Conservation (phyloP, 306 rosid species). For the Echinosophora koreensis region DNA sequence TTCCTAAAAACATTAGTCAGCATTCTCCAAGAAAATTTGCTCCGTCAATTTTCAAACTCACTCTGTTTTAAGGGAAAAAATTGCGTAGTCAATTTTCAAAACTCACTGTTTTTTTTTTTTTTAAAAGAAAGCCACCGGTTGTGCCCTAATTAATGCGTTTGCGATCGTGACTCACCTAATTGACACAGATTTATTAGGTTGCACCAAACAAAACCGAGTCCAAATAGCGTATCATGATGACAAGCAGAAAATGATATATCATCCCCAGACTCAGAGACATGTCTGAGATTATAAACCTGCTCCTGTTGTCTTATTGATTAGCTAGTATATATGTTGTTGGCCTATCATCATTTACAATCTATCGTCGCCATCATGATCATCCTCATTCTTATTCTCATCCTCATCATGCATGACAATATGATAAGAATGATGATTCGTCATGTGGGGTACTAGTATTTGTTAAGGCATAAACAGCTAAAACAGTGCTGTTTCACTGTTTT, state of each 20-base stretch:
- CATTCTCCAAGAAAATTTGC: no score
- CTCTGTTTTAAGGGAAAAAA: not conserved
- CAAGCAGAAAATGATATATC: slow-evolving; percentile 46
- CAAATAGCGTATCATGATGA: slow-evolving; percentile 41
- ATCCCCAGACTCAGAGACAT: slow-evolving; percentile 54
- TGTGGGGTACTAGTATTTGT: slow-evolving; percentile 46
- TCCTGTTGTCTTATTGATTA: slow-evolving; percentile 58
- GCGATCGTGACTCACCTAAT: not conserved
- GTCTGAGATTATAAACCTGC: slow-evolving; percentile 53
- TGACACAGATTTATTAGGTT: slow-evolving; percentile 36
- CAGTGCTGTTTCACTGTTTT: slow-evolving; percentile 41
- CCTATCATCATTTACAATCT: slow-evolving; percentile 24
- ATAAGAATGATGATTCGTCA: slow-evolving; percentile 49
- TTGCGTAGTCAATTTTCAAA: no score
- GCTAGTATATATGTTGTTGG: slow-evolving; percentile 43
- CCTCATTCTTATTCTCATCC: slow-evolving; percentile 44
- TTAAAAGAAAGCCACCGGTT: not conserved
- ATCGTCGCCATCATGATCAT: slow-evolving; percentile 41
- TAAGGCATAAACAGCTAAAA: slow-evolving; percentile 32
- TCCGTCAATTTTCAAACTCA: slow-evolving; percentile 28
- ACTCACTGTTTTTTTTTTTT: no score
- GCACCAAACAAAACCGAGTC: slow-evolving; percentile 47
- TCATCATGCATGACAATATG: slow-evolving; percentile 43
- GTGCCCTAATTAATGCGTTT: slow-evolving; percentile 10
- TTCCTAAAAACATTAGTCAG: no score